A percentile compares a stretch with the other conserved stretches of the same genome.
phyloP scores from a whole-genome alignment of 2,329 filamentous ascomycete species.

The Pezizomycotina sp. region DNA sequence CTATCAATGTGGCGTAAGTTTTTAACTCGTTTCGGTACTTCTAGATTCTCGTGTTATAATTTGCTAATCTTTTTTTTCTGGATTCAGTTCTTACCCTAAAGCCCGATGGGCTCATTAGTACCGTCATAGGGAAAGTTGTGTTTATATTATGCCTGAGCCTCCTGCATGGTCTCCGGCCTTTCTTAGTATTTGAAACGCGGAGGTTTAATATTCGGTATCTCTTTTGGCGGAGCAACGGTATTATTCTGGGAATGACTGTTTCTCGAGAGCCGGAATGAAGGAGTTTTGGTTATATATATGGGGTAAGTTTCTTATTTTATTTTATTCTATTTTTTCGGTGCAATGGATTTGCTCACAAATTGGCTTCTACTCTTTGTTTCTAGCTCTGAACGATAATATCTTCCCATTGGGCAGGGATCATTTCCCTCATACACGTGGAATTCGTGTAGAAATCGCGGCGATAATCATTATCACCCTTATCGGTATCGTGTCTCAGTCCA shows the following conservation, averaged over 20 bases:
- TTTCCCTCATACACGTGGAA: conserved; percentile 73
- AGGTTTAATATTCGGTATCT: conserved; percentile 56
- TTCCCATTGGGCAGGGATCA: conserved; percentile 63
- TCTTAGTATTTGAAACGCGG: conserved; percentile 58
- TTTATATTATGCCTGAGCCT: conserved; percentile 61
- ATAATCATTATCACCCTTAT: conserved; percentile 58
- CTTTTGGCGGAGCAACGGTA: conserved; percentile 66
- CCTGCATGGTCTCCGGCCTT: too few relatives aligned
- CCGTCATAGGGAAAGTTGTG: conserved; percentile 46
- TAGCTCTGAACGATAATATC: conserved; percentile 54
- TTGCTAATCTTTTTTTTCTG: conserved; percentile 4
- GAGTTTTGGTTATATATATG: conserved; percentile 94
- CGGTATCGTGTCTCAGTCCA: conserved; percentile 69
- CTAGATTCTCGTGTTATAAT: not conserved
- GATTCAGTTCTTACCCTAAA: conserved; percentile 49
- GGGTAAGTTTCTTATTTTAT: conserved; percentile 34
- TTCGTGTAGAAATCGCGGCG: conserved; percentile 66
- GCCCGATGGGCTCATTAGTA: conserved; percentile 54
- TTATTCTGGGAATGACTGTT: conserved; percentile 74
- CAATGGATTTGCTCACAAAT: conserved; percentile 16
- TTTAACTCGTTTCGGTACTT: not conserved
- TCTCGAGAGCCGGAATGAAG: conserved; percentile 74
- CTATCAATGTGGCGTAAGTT: conserved; percentile 59
- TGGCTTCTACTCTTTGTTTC: too few relatives aligned
- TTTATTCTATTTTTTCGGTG: conserved; percentile 1